Conservation (phyloP, 306 rosid genomes). For the Fagus crenata region DNA sequence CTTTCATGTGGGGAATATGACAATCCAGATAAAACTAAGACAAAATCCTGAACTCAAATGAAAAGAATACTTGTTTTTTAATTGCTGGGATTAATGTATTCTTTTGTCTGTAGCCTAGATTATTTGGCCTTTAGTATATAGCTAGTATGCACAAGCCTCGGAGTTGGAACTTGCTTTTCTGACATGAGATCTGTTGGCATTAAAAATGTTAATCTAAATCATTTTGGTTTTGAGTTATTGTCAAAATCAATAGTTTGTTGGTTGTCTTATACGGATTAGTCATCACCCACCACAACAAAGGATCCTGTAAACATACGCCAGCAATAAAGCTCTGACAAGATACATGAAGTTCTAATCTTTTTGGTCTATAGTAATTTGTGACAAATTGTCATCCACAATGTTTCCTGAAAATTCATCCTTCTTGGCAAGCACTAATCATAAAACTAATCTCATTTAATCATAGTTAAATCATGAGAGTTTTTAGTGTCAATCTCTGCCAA, state of each 20-base stretch:
- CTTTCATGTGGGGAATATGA: neutral
- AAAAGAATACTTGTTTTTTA: neutral
- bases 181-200: neutral
- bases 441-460: neutral
- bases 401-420: constrained; percentile 2
- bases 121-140: neutral
- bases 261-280: neutral
- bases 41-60: neutral
- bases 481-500: neutral
- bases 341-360: neutral
- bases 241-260: neutral
- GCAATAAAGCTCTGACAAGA: neutral
- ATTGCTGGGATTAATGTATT: neutral
- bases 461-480: neutral
- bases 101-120: neutral
- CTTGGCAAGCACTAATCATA: constrained; percentile 26
- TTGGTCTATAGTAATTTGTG: neutral
- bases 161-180: neutral
- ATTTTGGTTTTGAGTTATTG: neutral
- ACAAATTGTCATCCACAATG: neutral
- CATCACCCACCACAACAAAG: constrained; percentile 17
- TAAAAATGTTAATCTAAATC: neutral
- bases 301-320: neutral
- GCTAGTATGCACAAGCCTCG: neutral
- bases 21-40: neutral